These are phyloP conservation scores for Sporothrix mexicana DNA, from an alignment of 2,329 filamentous ascomycete genomes.

Conservation along the genomic window DNA sequence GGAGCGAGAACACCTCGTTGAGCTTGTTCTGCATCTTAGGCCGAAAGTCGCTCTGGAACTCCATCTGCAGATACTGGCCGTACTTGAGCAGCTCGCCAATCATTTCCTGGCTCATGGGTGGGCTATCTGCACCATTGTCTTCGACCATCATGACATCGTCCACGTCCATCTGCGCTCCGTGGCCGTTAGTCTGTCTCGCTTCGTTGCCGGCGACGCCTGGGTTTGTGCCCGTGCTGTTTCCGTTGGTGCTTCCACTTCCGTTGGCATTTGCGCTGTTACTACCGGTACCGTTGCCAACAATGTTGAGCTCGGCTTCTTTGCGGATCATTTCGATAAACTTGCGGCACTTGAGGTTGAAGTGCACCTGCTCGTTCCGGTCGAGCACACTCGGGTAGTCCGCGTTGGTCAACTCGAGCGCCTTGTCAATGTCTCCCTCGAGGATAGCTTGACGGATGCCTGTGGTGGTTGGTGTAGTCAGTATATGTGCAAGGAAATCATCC, in stretches of 20 bases:
- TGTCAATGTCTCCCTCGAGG: conserved; percentile 89
- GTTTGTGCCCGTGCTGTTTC: no score
- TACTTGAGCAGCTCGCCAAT: conserved; percentile 76
- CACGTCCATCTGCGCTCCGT: conserved; percentile 59
- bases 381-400: conserved; percentile 82
- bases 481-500: conserved; percentile 42
- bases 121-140: conserved; percentile 44
- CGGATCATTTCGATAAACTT: conserved; percentile 97
- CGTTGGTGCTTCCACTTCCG: neutral
- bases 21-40: conserved; percentile 75
- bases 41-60: conserved; percentile 75
- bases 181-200: conserved; percentile 36
- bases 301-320: conserved; percentile 69
- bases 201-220: neutral
- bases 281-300: conserved; percentile 48
- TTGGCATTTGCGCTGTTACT: neutral
- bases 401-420: conserved; percentile 80
- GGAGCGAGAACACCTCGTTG: conserved; percentile 82
- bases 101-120: conserved; percentile 51
- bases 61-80: conserved; percentile 75
- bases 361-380: conserved; percentile 78
- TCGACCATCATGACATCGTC: conserved; percentile 63
- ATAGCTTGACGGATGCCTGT: conserved; percentile 85
- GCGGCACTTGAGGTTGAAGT: conserved; percentile 85
- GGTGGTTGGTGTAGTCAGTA: neutral